phyloP scores from a whole-genome alignment of 768 basidiomycete genomes.

The Mycena pura region DNA sequence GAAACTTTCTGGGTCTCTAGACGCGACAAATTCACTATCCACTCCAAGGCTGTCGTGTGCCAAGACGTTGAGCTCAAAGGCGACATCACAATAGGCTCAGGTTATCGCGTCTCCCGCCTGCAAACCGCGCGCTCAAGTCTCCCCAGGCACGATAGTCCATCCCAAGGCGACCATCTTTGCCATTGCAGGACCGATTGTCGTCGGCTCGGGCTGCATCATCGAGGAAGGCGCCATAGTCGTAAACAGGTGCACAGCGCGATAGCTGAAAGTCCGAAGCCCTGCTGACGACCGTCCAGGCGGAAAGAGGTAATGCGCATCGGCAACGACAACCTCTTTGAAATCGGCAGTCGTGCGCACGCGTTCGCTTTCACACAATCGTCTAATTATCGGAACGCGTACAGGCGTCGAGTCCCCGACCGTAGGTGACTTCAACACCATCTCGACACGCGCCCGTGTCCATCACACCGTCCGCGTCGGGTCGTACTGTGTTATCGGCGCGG shows the following conservation, averaged over 20 bases:
- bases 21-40: slow-evolving; percentile 88
- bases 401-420: slow-evolving; percentile 88
- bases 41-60: slow-evolving; percentile 89
- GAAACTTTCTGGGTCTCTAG: slow-evolving; percentile 43
- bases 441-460: slow-evolving; percentile 83
- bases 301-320: slow-evolving; percentile 94
- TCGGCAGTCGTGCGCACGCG: slow-evolving; percentile 79
- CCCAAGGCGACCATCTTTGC: slow-evolving; percentile 95
- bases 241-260: slow-evolving; percentile 64
- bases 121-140: background rate
- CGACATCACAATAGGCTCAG: slow-evolving; percentile 90
- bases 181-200: slow-evolving; percentile 86
- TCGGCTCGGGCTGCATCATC: slow-evolving; percentile 88
- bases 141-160: slow-evolving; percentile 82
- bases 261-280: background rate
- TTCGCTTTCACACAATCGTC: background rate
- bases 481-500: slow-evolving; percentile 84
- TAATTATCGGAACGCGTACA: slow-evolving; percentile 36
- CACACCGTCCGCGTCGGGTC: slow-evolving; percentile 81
- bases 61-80: slow-evolving; percentile 95
- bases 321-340: slow-evolving; percentile 92
- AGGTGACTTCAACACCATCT: slow-evolving; percentile 87
- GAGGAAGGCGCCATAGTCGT: slow-evolving; percentile 92
- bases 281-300: slow-evolving; percentile 42
- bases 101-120: slow-evolving; percentile 39